phyloP scores from a whole-genome alignment of 345 rosid species.

The Reutealis trisperma region DNA sequence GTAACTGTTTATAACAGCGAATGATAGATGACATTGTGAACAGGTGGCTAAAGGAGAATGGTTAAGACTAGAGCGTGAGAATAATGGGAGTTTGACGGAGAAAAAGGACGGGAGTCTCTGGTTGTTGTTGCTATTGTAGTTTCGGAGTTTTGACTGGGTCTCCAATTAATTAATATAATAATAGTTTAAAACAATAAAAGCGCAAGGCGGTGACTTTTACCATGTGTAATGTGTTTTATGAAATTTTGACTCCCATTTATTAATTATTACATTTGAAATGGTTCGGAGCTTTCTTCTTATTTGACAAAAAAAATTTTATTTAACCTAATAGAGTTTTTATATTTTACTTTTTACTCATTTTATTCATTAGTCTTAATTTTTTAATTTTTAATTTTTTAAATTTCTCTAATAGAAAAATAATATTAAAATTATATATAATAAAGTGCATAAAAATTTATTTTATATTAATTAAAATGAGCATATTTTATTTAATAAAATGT shows the following conservation, averaged over 20 bases:
- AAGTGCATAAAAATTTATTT: too few relatives aligned
- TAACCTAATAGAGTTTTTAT: too few relatives aligned
- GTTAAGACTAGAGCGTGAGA: not conserved
- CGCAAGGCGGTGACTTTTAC: not conserved
- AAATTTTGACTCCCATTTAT: not conserved
- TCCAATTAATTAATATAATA: not conserved
- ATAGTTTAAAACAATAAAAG: not conserved
- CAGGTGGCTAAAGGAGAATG: constrained; percentile 2
- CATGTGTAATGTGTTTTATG: not conserved
- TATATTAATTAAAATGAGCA: too few relatives aligned
- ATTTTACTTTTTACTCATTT: too few relatives aligned
- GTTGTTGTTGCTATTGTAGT: not conserved
- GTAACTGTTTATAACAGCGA: not conserved
- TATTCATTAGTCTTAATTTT: too few relatives aligned
- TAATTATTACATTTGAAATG: too few relatives aligned
- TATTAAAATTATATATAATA: too few relatives aligned
- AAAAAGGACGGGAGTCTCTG: not conserved
- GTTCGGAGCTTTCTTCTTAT: too few relatives aligned
- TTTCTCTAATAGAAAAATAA: too few relatives aligned
- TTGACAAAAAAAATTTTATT: too few relatives aligned
- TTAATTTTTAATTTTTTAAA: too few relatives aligned
- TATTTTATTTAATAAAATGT: too few relatives aligned
- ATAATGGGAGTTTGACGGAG: not conserved
- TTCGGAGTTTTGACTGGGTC: constrained; percentile 14
- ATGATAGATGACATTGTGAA: not conserved